Conservation (phyloP, 805 yeast species). For the Saccharomycopsis fodiens region DNA sequence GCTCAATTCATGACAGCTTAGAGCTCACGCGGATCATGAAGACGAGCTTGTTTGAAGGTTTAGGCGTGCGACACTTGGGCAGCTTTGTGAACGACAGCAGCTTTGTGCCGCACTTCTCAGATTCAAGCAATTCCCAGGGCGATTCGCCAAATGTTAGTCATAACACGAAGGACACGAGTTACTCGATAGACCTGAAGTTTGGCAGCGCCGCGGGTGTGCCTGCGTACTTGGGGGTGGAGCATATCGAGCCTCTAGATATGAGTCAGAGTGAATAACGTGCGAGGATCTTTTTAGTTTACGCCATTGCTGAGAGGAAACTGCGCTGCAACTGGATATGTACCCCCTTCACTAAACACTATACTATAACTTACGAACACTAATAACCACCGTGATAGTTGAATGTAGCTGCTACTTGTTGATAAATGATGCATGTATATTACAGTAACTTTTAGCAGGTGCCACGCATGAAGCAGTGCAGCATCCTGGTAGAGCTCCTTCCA, state of each 20-base stretch:
- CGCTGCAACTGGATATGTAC: too few relatives aligned
- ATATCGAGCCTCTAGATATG: background rate
- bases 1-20: background rate
- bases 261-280: background rate
- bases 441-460: too few relatives aligned
- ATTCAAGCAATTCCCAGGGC: background rate
- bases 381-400: too few relatives aligned
- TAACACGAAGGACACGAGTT: background rate
- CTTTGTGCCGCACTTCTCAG: conserved; percentile 1
- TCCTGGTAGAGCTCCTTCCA: too few relatives aligned
- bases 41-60: conserved; percentile 8
- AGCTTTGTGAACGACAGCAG: conserved; percentile 15
- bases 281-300: too few relatives aligned
- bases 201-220: background rate
- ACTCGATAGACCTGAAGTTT: background rate
- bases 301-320: too few relatives aligned
- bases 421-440: too few relatives aligned
- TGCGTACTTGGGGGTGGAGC: background rate
- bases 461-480: too few relatives aligned
- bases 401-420: too few relatives aligned
- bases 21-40: conserved; percentile 8
- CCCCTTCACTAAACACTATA: too few relatives aligned
- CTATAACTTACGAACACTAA: too few relatives aligned
- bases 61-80: conserved; percentile 11
- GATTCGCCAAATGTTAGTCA: background rate